Evolutionary conservation across 305 asterid species (phyloP), one percentile per base, ranked within the genome.

Genomic region (Fraxinus albicans): DNA sequence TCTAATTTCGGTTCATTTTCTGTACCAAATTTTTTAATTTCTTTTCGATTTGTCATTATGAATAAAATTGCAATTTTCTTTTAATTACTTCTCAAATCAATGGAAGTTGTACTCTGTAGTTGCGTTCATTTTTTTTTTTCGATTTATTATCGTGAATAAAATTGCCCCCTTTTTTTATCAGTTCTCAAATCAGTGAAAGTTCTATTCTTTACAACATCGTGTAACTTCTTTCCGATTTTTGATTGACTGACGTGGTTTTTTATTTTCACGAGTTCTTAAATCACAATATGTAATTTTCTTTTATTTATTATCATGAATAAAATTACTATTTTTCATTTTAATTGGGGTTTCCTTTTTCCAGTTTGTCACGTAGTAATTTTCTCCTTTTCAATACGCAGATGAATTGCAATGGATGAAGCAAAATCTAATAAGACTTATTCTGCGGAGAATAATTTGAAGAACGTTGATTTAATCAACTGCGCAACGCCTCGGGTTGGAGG

Each of bases 401-500:
- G 92, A 89, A 81, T 34, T 80, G 77, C 53, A 33, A 92, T 90
- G 94, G 88, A 84, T 78, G 85, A 82, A 8, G 88, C 81, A n/a
- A 80, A 76, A 19, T 78, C 74, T 67, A 78, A 50, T 47, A 63
- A 67, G 13, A 47, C 13, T 34, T 3, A 85, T 77, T 83, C 86
- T 2, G 77, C 29, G 72, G 77, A 80, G 77, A 85, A 50, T 76
- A 55, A 84, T 63, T 81, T 74, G 36, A 80, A 67, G 36, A 78
- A 65, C 23, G 78, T 63, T 31, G 90, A 79, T 87, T 72, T 76
- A 3, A 67, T 67, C 79, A 84, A 85, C 84, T 79, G 34, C 21
- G 91, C 73, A 23, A 89, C 92, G 38, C 95, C 88, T 77, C 80
- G 85, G 72, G 83, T 90, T 42, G 92, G 88, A 79, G 85, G 83